Evolutionary conservation across 2,329 filamentous ascomycete species (phyloP).

Genomic region (Blumeria graminis): DNA sequence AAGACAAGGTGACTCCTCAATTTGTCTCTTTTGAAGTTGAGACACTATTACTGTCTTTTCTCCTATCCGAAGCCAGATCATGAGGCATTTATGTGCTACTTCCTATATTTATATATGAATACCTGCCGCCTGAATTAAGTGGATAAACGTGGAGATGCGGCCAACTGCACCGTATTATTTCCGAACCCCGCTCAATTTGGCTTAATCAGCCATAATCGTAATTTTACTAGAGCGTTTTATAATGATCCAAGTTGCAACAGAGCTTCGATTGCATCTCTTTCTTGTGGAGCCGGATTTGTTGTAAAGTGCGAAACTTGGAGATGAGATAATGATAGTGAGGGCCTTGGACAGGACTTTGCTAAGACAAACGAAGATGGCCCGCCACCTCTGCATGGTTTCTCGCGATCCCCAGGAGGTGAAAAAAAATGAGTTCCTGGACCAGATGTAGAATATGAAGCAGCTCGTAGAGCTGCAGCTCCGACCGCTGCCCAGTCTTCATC

Average conservation of each 20-base stretch:
- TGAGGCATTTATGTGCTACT: no score
- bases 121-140: no score
- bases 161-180: no score
- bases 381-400: conserved; percentile 16
- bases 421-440: conserved; percentile 25
- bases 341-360: conserved; percentile 14
- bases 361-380: conserved; percentile 11
- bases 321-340: conserved; percentile 15
- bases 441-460: conserved; percentile 34
- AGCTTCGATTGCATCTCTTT: conserved; percentile 61
- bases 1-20: no score
- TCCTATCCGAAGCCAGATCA: no score
- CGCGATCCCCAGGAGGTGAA: conserved; percentile 25
- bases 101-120: no score
- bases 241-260: conserved; percentile 60
- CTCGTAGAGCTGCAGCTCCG: conserved; percentile 61
- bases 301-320: conserved; percentile 23
- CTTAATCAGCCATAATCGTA: no score
- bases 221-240: conserved; percentile 18
- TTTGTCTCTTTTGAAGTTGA: no score
- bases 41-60: no score
- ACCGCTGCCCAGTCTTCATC: conserved; percentile 91
- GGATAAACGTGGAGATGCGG: no score
- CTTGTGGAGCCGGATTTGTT: conserved; percentile 35
- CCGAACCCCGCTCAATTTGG: no score